Conservation (phyloP, 2,329 filamentous ascomycete genomes). For the Xylariaceae sp. region DNA sequence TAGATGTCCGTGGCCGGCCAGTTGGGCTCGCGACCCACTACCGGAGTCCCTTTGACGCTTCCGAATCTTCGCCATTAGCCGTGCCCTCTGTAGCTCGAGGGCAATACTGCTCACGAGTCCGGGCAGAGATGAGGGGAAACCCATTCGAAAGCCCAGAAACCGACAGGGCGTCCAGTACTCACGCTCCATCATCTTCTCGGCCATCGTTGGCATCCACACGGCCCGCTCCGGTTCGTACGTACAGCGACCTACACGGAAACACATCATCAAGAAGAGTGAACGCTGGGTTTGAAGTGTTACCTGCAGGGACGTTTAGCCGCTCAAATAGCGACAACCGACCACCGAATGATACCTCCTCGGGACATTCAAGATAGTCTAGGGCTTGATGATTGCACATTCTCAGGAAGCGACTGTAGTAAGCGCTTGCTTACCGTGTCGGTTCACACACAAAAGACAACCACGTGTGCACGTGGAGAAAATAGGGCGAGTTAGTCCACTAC, state of each 20-base stretch:
- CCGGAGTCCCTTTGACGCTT: conserved; percentile 31
- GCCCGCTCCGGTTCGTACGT: conserved; percentile 38
- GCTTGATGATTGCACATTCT: neutral
- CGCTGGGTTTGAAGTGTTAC: conserved; percentile 41
- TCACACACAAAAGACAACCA: neutral
- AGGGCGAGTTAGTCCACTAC: neutral
- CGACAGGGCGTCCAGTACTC: conserved; percentile 3
- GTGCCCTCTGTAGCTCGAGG: conserved; percentile 11
- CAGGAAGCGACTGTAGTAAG: neutral
- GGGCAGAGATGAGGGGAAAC: conserved; percentile 28
- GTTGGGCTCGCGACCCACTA: conserved; percentile 22
- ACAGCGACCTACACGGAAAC: conserved; percentile 32
- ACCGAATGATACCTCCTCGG: conserved; percentile 1
- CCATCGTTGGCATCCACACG: conserved; percentile 26
- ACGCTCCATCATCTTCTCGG: conserved; percentile 11
- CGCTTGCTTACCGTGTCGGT: neutral
- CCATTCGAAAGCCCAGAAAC: conserved; percentile 13
- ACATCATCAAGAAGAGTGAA: conserved; percentile 38
- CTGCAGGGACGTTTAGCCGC: conserved; percentile 40
- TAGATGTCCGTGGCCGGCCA: conserved; percentile 23
- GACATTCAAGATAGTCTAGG: conserved; percentile 4
- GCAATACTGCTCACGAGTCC: conserved; percentile 28
- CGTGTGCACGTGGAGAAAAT: neutral
- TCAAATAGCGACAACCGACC: conserved; percentile 25
- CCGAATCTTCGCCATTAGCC: conserved; percentile 14